These are phyloP conservation scores for Hyphopichia buzzinii DNA, from an alignment of 1,139 yeast genomes.

Conservation along the genomic window DNA sequence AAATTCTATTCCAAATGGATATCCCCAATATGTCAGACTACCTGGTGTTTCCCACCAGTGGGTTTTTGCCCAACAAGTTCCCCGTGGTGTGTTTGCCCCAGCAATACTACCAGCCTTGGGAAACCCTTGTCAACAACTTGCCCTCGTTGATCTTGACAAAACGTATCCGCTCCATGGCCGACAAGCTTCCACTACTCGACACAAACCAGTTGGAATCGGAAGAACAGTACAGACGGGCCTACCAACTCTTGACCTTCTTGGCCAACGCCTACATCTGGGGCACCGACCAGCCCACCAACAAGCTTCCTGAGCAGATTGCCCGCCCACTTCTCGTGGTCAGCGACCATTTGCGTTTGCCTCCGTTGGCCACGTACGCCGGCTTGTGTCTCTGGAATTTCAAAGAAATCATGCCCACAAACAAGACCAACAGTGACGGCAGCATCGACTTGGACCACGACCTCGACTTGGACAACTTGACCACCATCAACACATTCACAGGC, in stretches of 20 bases:
- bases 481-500: constrained; percentile 85
- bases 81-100: constrained; percentile 65
- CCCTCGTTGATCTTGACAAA: constrained; percentile 73
- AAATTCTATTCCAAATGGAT: too few species aligned
- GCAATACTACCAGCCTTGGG: constrained; percentile 76
- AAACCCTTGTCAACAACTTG: constrained; percentile 56
- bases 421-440: constrained; percentile 26
- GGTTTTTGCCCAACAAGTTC: constrained; percentile 70
- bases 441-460: constrained; percentile 34
- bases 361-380: constrained; percentile 85
- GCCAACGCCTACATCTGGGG: constrained; percentile 93
- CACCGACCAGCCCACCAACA: constrained; percentile 62
- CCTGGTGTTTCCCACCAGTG: constrained; percentile 67
- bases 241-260: constrained; percentile 71
- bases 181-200: constrained; percentile 54
- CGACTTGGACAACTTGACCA: constrained; percentile 68
- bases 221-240: constrained; percentile 72
- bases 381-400: constrained; percentile 86
- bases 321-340: constrained; percentile 64
- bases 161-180: constrained; percentile 58
- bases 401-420: constrained; percentile 48
- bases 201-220: constrained; percentile 41
- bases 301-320: constrained; percentile 66
- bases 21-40: constrained; percentile 49
- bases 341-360: constrained; percentile 69